These are phyloP conservation scores for Xylaria sp. DNA, from an alignment of 2,329 filamentous ascomycete genomes.

Conservation along the genomic window DNA sequence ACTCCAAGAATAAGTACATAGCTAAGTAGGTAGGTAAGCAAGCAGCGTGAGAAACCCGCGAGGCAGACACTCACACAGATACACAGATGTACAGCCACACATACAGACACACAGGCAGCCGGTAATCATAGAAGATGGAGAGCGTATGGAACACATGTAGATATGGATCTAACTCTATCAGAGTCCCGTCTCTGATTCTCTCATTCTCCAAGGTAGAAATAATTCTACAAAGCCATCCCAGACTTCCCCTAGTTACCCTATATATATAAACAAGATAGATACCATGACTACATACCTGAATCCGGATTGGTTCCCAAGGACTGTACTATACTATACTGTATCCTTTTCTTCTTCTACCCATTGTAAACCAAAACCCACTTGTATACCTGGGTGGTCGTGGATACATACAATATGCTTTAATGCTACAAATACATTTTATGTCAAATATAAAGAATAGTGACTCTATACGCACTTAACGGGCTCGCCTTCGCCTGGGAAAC, in stretches of 20 bases:
- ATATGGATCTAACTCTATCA: constrained; percentile 7
- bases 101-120: background rate
- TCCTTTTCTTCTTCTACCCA: constrained; percentile 14
- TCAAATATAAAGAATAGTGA: constrained; percentile 24
- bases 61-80: background rate
- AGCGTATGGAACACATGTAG: background rate
- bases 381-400: constrained; percentile 6
- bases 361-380: constrained; percentile 12
- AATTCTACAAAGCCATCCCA: background rate
- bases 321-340: background rate
- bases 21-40: too few species aligned
- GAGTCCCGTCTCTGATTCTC: background rate
- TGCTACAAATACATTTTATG: constrained; percentile 28
- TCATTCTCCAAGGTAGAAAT: constrained; percentile 4
- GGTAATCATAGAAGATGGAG: background rate
- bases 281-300: too few species aligned
- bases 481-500: constrained; percentile 45
- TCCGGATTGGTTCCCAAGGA: background rate
- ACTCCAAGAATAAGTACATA: too few species aligned
- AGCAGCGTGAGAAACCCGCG: background rate
- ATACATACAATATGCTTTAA: constrained; percentile 15
- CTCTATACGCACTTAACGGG: constrained; percentile 47
- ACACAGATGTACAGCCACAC: background rate
- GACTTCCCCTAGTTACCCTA: background rate
- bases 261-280: constrained; percentile 4